Percentiles rank a stretch among this genome's conserved stretches.
These are phyloP conservation scores for Ustilago trichophora DNA, from an alignment of 1,284 basidiomycete species.

Conservation along the genomic window DNA sequence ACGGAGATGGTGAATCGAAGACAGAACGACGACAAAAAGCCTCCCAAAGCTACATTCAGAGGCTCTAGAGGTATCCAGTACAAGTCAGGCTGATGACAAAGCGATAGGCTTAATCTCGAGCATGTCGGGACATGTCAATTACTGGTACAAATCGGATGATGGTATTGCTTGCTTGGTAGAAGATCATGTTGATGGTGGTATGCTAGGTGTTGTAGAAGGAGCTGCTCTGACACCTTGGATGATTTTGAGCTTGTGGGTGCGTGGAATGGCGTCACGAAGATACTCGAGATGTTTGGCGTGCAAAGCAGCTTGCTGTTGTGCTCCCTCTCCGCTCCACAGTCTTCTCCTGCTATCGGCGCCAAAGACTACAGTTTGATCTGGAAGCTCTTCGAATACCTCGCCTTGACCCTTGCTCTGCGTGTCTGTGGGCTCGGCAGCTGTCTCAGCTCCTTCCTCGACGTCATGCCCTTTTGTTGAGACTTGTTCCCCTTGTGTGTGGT, in stretches of 20 bases:
- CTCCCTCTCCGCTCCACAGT: conserved; percentile 84
- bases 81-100: too few relatives aligned
- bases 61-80: too few relatives aligned
- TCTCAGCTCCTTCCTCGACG: not conserved
- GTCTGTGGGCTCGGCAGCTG: not conserved
- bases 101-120: too few relatives aligned
- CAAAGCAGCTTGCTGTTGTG: conserved; percentile 82
- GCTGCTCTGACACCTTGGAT: conserved; percentile 35
- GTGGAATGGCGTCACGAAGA: conserved; percentile 73
- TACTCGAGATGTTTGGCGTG: conserved; percentile 89
- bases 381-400: conserved; percentile 71
- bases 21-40: too few relatives aligned
- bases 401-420: not conserved
- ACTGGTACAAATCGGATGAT: too few relatives aligned
- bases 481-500: not conserved
- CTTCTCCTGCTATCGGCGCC: conserved; percentile 78
- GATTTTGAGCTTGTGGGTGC: conserved; percentile 52
- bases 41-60: too few relatives aligned
- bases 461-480: not conserved
- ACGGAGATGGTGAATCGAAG: too few relatives aligned
- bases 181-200: conserved; percentile 1
- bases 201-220: not conserved
- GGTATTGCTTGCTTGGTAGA: too few relatives aligned
- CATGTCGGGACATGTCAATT: too few relatives aligned
- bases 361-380: conserved; percentile 86